A percentile compares a stretch with the other conserved stretches of the same genome.
Evolutionary conservation across 169 alveolate genomes (phyloP).

Genomic region (Condylostoma magnum): DNA sequence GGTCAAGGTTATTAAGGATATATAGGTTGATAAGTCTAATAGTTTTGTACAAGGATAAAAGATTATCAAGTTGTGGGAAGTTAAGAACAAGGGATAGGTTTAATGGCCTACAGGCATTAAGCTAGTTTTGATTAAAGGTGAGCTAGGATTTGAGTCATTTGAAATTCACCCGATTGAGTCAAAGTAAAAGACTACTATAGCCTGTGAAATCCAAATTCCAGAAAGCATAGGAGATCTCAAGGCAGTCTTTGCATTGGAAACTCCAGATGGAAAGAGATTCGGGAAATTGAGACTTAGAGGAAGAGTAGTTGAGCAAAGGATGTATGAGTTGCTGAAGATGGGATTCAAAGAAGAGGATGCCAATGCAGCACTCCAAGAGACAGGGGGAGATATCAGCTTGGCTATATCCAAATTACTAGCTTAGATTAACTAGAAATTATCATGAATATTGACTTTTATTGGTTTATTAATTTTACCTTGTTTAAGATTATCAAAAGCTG

Average conservation of each 20-base stretch:
- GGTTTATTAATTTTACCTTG: too few relatives aligned
- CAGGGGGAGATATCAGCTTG: background rate
- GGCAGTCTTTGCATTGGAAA: background rate
- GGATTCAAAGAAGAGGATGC: background rate
- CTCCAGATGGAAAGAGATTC: background rate
- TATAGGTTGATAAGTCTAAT: too few relatives aligned
- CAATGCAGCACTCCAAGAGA: background rate
- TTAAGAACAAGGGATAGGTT: constrained; percentile 10
- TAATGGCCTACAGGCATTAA: constrained; percentile 20
- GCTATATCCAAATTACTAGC: constrained; percentile 12
- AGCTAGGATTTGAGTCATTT: background rate
- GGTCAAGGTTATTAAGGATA: too few relatives aligned
- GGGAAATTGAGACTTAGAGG: background rate
- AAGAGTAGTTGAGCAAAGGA: background rate
- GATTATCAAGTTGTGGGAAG: too few relatives aligned
- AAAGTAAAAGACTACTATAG: background rate
- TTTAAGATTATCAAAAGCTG: too few relatives aligned
- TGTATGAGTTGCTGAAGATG: background rate
- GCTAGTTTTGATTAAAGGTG: background rate
- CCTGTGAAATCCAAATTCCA: background rate
- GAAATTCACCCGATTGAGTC: background rate
- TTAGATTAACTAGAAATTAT: too few relatives aligned
- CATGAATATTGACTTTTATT: too few relatives aligned
- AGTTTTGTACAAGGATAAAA: too few relatives aligned
- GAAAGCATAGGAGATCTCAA: background rate